Evolutionary conservation across 148 eudicot genomes (phyloP), one percentile per base, ranked within the genome.

Genomic region (Arctostaphylos glauca): DNA sequence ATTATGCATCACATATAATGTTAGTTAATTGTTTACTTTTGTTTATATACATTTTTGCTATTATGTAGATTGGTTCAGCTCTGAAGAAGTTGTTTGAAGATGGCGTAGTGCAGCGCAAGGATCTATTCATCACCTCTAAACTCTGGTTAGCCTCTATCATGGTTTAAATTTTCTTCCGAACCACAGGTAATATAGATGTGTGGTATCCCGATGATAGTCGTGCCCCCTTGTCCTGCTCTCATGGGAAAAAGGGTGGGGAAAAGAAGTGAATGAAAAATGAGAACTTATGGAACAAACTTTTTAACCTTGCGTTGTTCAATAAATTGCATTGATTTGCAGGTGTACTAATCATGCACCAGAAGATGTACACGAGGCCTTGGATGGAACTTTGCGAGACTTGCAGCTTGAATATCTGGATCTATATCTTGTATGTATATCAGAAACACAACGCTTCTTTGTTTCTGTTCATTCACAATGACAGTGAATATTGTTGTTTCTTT

Each of bases 341-440:
- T 77, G 84, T 74, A 68, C 70, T 38, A 87, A 90, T 84, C 92
- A 92, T 76, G 89, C 83, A 25, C 91, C 94, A 2, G 91, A 92
- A 76, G 94, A 90, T 83, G 94, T 90, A 62, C 90, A 90, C 23
- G 80, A 81, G 67, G 92, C 92, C 78, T 49, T 92, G 62, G 87
- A 86, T 15, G 84, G 77, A 85, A 90, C 90, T 54, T 86, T 92
- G 82, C 83, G 79, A 59, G 90, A 90, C 19, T 86, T 92, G 86
- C 92, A 89, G 86, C 92, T 92, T 75, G 92, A 92, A 78, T 89
- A 89, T 83, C 53, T 91, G 76, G 92, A 91, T 80, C 74, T 91
- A 76, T 91, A 90, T 83, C 94, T 91, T 54, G 93, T 90, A 81
- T 15, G 91, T 81, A 78, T 74, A 66, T 10, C 43, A 59, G 23